phyloP scores from a whole-genome alignment of 2,329 filamentous ascomycete species.

The Mariannaea elegans region DNA sequence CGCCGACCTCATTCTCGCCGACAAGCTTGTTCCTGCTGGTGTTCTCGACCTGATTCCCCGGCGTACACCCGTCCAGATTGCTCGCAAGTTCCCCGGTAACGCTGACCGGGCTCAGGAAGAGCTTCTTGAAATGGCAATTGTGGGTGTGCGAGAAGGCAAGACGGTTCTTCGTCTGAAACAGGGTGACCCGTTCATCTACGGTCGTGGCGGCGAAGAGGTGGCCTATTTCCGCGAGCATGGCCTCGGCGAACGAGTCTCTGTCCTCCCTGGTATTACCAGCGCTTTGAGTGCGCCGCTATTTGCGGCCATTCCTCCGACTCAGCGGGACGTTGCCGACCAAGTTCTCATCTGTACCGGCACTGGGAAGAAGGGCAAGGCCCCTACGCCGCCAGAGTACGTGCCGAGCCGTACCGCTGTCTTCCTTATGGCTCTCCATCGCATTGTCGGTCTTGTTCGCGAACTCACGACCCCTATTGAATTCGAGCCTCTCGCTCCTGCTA shows the following conservation, averaged over 20 bases:
- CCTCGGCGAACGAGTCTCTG: constrained; percentile 68
- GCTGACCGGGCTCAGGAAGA: constrained; percentile 94
- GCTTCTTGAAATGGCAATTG: constrained; percentile 80
- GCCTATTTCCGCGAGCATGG: constrained; percentile 81
- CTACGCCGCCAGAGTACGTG: constrained; percentile 82
- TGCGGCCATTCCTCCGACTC: constrained; percentile 86
- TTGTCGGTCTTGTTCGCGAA: constrained; percentile 76
- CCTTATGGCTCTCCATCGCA: constrained; percentile 91
- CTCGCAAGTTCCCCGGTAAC: constrained; percentile 97
- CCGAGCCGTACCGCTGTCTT: constrained; percentile 86
- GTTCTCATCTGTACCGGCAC: constrained; percentile 97
- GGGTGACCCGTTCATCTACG: constrained; percentile 96
- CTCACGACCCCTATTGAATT: constrained; percentile 62
- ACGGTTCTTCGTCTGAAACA: constrained; percentile 92
- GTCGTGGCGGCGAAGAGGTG: constrained; percentile 92
- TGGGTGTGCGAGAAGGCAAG: constrained; percentile 71
- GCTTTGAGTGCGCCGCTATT: constrained; percentile 89
- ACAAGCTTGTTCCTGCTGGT: constrained; percentile 85
- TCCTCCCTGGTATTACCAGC: constrained; percentile 91
- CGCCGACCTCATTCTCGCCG: constrained; percentile 83
- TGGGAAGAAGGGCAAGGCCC: constrained; percentile 85
- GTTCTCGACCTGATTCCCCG: constrained; percentile 92
- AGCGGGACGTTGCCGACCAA: constrained; percentile 90
- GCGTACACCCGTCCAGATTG: constrained; percentile 88
- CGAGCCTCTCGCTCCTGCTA: constrained; percentile 33